These are phyloP conservation scores for Diaporthe nobilis DNA, from an alignment of 2,329 filamentous ascomycete species.

Conservation along the genomic window DNA sequence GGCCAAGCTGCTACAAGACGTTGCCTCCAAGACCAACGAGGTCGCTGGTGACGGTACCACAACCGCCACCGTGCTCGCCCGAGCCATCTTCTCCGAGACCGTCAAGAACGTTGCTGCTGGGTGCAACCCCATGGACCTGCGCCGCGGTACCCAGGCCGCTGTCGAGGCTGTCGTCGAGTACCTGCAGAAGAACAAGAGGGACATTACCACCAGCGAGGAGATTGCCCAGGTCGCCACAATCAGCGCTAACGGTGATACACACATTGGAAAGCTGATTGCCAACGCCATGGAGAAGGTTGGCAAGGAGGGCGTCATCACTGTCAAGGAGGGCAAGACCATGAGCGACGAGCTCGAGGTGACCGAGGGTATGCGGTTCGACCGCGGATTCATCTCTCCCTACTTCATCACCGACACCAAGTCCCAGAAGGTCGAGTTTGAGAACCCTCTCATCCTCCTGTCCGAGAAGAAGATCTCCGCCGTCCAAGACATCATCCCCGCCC, in stretches of 20 bases:
- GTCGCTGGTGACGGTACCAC: slow-evolving; percentile 98
- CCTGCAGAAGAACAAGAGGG: slow-evolving; percentile 95
- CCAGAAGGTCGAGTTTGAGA: slow-evolving; percentile 99
- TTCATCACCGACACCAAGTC: slow-evolving; percentile 99
- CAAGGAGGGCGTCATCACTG: slow-evolving; percentile 99
- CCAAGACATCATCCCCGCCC: slow-evolving; percentile 97
- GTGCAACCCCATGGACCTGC: slow-evolving; percentile 99
- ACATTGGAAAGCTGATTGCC: slow-evolving; percentile 95
- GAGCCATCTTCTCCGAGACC: slow-evolving; percentile 99
- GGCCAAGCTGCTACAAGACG: slow-evolving; percentile 95
- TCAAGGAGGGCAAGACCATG: slow-evolving; percentile 99
- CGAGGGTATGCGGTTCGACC: slow-evolving; percentile 99
- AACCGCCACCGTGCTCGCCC: slow-evolving; percentile 95
- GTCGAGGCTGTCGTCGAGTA: slow-evolving; percentile 96
- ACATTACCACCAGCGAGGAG: slow-evolving; percentile 97
- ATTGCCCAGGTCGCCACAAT: slow-evolving; percentile 99
- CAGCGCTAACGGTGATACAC: slow-evolving; percentile 94
- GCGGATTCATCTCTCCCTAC: slow-evolving; percentile 98
- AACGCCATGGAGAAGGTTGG: slow-evolving; percentile 99
- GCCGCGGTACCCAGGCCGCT: slow-evolving; percentile 95
- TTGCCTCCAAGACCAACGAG: slow-evolving; percentile 99
- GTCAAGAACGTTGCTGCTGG: slow-evolving; percentile 99
- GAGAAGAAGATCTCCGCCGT: slow-evolving; percentile 99
- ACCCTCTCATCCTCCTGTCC: slow-evolving; percentile 96
- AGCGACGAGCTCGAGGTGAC: slow-evolving; percentile 98